Base-by-base conservation (phyloP, 2,329 filamentous ascomycete genomes). In the Claviceps sp. region DNA sequence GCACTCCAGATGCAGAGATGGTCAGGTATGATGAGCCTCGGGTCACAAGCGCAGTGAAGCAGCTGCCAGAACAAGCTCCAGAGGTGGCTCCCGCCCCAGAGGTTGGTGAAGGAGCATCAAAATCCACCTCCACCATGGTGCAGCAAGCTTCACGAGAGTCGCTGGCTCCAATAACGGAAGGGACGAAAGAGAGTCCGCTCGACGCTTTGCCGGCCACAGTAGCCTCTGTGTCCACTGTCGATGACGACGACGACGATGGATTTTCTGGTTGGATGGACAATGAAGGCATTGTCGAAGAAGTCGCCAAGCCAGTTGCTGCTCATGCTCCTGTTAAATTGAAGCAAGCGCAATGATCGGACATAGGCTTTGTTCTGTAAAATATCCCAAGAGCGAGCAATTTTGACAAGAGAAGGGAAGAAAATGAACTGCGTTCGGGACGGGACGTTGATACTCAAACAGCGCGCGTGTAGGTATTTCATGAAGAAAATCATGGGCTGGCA, bases 1-100 rank as follows among this genome's bases (percentile, higher is more conserved):
- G 69, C 2, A 78, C 76, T 5, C 78, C 79, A 1, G 58, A 68
- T 5, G 64, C 60, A 7, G 73, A 73, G 20, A 64, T 58, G 13
- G 48, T 52, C 1, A 57, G 50, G 18, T 48, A 52, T 34, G 55
- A 58, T 30, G 50, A 53, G 16, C 45, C 55, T 4, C 62, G 58
- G 59, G 51, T 50, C 1, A 52, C 50, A 2, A 50, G 54, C 9
- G 54, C 43, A 4, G 49, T 13, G 14, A 30, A 20, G 2, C 26
- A 44, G 13, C 8, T 7, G n/a, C 44, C 34, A n/a, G 22, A 9
- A 16, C 16, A 46, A 20, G 14, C n/a, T n/a, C 20, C 43, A 16
- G 43, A n/a, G 37, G 20, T 24, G 26, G n/a, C 22, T 26, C 5
- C 24, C 24, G 14, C 16, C 11, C 20, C 44, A 20, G 44, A 18